These are phyloP conservation scores for Plasmodium ovale DNA, from an alignment of 169 alveolate genomes.

Conservation along the genomic window DNA sequence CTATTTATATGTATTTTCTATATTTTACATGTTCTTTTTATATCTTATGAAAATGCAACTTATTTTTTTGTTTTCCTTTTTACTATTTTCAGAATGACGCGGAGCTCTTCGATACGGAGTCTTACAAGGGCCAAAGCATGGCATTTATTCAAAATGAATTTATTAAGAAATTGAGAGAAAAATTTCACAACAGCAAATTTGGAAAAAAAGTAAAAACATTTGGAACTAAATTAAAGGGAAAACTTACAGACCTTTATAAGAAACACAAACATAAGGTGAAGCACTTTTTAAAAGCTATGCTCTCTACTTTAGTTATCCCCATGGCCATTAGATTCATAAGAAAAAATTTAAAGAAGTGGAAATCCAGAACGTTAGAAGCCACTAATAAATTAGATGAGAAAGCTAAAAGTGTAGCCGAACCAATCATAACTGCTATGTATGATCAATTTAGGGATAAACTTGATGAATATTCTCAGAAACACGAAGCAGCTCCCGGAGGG, in stretches of 20 bases:
- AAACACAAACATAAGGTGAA: conserved; percentile 55
- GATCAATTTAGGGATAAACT: conserved; percentile 13
- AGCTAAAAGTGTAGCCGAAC: conserved; percentile 35
- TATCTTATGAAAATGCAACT: neutral
- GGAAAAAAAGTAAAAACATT: conserved; percentile 30
- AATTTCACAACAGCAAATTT: conserved; percentile 45
- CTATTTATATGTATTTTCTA: neutral
- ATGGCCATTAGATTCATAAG: conserved; percentile 28
- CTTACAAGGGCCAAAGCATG: conserved; percentile 33
- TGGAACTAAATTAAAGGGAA: conserved; percentile 29
- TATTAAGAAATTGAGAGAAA: conserved; percentile 58
- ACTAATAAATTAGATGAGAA: conserved; percentile 34
- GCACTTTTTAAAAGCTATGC: conserved; percentile 26
- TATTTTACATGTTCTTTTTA: neutral
- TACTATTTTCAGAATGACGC: conserved; percentile 51
- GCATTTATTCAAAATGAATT: conserved; percentile 57
- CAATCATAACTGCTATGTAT: conserved; percentile 41
- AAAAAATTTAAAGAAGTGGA: conserved; percentile 35
- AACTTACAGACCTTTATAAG: conserved; percentile 18
- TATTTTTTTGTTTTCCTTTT: neutral
- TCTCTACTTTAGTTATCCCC: conserved; percentile 44
- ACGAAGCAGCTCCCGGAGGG: neutral
- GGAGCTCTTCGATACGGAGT: conserved; percentile 42
- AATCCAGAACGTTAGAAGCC: conserved; percentile 34
- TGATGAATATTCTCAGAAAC: conserved; percentile 23